Conservation (phyloP, 345 rosid species). For the Hirschfeldia incana region DNA sequence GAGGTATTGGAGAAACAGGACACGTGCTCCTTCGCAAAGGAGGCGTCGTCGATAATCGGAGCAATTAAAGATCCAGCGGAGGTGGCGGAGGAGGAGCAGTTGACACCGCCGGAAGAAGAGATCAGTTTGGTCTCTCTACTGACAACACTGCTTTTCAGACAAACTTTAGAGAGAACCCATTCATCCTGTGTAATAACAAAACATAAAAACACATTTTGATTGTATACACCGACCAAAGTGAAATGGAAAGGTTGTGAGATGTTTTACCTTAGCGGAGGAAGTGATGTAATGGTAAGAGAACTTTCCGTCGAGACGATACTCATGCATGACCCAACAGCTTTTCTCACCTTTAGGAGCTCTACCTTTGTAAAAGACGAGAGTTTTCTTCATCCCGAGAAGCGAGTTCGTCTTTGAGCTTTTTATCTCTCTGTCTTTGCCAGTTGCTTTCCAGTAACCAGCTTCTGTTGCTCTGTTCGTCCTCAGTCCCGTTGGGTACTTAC, state of each 20-base stretch:
- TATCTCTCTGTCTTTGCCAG: constrained; percentile 91
- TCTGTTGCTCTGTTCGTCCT: constrained; percentile 93
- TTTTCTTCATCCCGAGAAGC: constrained; percentile 93
- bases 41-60: constrained; percentile 15
- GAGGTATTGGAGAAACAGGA: constrained; percentile 99
- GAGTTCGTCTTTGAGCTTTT: constrained; percentile 80
- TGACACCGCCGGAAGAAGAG: constrained; percentile 24
- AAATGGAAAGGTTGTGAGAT: neutral
- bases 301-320: constrained; percentile 93
- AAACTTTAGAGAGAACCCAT: constrained; percentile 93
- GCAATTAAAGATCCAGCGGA: constrained; percentile 33
- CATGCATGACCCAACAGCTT: constrained; percentile 97
- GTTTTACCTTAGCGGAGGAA: constrained; percentile 64
- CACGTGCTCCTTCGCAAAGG: constrained; percentile 75
- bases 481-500: constrained; percentile 94
- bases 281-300: constrained; percentile 82
- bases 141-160: constrained; percentile 55
- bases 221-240: neutral
- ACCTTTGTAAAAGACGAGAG: constrained; percentile 84
- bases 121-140: constrained; percentile 35
- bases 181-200: constrained; percentile 56
- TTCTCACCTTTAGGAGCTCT: constrained; percentile 95
- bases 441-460: constrained; percentile 98
- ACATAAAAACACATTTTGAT: neutral
- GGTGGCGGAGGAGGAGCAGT: constrained; percentile 37